phyloP scores from a whole-genome alignment of 164 flowering plant species.

The Macadamia integrifolia region DNA sequence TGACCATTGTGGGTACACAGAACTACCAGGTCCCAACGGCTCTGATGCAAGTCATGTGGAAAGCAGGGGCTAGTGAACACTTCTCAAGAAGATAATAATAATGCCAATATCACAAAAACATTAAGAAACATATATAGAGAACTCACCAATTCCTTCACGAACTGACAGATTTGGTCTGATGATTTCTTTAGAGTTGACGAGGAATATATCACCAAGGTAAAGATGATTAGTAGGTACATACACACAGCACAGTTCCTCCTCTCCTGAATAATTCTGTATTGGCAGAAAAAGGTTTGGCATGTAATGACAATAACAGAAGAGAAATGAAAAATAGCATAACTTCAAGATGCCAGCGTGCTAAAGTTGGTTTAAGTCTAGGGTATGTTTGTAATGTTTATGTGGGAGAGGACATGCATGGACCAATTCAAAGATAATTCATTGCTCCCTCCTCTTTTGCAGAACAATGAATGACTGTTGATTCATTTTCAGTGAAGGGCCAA shows the following conservation, averaged over 20 bases:
- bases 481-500: background rate
- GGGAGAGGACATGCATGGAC: background rate
- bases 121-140: background rate
- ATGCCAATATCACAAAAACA: background rate
- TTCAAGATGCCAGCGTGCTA: background rate
- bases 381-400: background rate
- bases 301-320: background rate
- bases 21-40: background rate
- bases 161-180: conserved; percentile 71
- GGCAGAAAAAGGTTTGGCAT: background rate
- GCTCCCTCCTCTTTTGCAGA: too few species aligned
- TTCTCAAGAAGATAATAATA: background rate
- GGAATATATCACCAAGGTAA: conserved; percentile 71
- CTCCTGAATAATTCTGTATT: conserved; percentile 53
- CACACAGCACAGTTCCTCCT: conserved; percentile 71
- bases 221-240: conserved; percentile 79
- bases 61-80: too few species aligned
- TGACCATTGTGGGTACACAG: too few species aligned
- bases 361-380: background rate
- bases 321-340: background rate
- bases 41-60: background rate
- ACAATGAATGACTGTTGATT: too few species aligned
- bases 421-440: background rate
- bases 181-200: conserved; percentile 59
- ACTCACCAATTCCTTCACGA: conserved; percentile 77